These are phyloP conservation scores for Xanthoconium separans DNA, from an alignment of 1,284 basidiomycete genomes.

Conservation along the genomic window DNA sequence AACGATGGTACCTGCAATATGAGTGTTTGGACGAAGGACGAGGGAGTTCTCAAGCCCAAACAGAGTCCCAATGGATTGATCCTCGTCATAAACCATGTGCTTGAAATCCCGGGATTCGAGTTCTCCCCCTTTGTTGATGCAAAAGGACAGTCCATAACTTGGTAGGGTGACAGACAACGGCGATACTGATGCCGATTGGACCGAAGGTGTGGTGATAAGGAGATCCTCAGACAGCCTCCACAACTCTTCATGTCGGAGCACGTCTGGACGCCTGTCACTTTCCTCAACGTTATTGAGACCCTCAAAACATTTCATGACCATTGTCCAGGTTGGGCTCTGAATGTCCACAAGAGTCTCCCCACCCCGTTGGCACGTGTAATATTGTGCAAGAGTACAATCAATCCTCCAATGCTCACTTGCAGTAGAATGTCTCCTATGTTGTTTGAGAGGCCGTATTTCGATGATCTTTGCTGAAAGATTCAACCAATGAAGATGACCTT, in stretches of 20 bases:
- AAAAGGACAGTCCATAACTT: constrained; percentile 17
- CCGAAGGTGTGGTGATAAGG: background rate
- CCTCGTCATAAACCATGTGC: background rate
- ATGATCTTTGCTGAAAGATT: constrained; percentile 26
- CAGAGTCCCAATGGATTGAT: background rate
- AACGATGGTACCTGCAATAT: background rate
- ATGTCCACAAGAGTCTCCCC: constrained; percentile 7
- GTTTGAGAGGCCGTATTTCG: constrained; percentile 36
- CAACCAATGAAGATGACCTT: constrained; percentile 40
- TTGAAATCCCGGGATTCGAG: background rate
- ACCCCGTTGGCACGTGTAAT: background rate
- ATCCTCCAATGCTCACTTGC: constrained; percentile 21
- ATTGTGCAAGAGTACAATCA: background rate
- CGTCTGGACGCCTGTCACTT: background rate
- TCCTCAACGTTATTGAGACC: background rate
- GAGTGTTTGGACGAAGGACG: constrained; percentile 31
- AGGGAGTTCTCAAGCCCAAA: constrained; percentile 36
- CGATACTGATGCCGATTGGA: background rate
- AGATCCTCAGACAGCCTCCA: background rate
- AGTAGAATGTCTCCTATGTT: constrained; percentile 19
- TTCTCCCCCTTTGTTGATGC: constrained; percentile 9
- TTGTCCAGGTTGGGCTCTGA: constrained; percentile 5
- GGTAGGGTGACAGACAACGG: constrained; percentile 40
- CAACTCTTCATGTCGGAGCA: no score
- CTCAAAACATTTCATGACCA: background rate